Evolutionary conservation across 2,329 filamentous ascomycete genomes (phyloP).

Genomic region (Monilinia fructicola): DNA sequence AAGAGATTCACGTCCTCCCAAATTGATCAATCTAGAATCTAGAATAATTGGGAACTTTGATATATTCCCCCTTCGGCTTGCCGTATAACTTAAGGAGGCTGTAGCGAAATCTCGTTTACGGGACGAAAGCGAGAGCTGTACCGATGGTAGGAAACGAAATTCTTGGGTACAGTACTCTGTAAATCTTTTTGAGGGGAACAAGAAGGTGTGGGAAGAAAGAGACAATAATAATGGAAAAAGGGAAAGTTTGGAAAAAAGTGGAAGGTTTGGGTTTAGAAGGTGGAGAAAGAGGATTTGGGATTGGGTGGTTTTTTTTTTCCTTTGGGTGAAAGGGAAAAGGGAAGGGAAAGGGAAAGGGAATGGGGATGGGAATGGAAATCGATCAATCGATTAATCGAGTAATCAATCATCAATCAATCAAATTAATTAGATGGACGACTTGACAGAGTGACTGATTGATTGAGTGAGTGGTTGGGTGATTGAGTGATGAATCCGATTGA

Average conservation of each 20-base stretch:
- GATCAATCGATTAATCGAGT: too few relatives aligned
- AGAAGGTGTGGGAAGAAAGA: background rate
- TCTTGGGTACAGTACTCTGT: background rate
- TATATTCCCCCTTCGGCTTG: constrained; percentile 17
- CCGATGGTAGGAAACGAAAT: constrained; percentile 4
- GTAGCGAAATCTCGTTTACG: constrained; percentile 19
- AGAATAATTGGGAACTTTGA: constrained; percentile 10
- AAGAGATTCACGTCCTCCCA: constrained; percentile 9
- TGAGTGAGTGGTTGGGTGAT: too few relatives aligned
- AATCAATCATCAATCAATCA: too few relatives aligned
- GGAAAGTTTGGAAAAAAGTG: constrained; percentile 12
- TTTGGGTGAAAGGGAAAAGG: background rate
- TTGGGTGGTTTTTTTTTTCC: background rate
- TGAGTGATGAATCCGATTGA: too few relatives aligned
- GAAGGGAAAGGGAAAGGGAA: too few relatives aligned
- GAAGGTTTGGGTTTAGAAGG: background rate
- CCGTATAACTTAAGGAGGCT: constrained; percentile 13
- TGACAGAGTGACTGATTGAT: too few relatives aligned
- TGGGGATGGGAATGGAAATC: too few relatives aligned
- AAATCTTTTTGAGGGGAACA: constrained; percentile 7
- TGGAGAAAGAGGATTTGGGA: constrained; percentile 4
- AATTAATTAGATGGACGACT: too few relatives aligned
- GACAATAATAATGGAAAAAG: background rate
- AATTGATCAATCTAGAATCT: background rate
- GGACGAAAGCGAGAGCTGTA: constrained; percentile 20